phyloP scores from a whole-genome alignment of 2,329 filamentous ascomycete genomes.

The Alternaria postmessia region DNA sequence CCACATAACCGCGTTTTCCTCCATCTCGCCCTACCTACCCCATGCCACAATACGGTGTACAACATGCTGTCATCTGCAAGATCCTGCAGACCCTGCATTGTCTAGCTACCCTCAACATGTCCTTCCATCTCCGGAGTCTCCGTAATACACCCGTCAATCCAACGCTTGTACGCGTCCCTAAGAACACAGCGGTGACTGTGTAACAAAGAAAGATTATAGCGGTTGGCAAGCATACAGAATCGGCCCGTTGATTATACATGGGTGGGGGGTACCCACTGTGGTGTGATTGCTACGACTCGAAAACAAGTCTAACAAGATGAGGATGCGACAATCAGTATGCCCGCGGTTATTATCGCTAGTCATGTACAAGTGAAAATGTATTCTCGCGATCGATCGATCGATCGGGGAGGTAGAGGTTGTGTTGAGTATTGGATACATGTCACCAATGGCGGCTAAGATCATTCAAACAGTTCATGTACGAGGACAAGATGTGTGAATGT shows the following conservation, averaged over 20 bases:
- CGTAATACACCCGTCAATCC: not conserved
- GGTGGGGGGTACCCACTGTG: not conserved
- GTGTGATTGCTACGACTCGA: constrained; percentile 3
- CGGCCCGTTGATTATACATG: not conserved
- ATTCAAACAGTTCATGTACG: not conserved
- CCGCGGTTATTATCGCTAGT: not conserved
- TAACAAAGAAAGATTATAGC: not conserved
- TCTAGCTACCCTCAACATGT: not conserved
- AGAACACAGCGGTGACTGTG: not conserved
- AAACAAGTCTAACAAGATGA: not conserved
- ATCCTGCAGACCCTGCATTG: not conserved
- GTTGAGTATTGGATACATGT: not conserved
- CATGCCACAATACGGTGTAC: not conserved
- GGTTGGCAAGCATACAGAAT: not conserved
- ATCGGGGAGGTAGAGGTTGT: not conserved
- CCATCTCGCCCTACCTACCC: constrained; percentile 1
- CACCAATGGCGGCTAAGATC: not conserved
- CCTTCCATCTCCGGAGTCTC: not conserved
- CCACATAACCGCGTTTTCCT: not conserved
- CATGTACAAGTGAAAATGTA: not conserved
- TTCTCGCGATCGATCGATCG: constrained; percentile 1
- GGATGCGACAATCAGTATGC: not conserved
- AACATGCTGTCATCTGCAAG: not conserved
- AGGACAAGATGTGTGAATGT: not conserved
- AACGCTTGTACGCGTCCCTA: not conserved